These are phyloP conservation scores for Yueomyces sp. DNA, from an alignment of 805 yeast species.

Conservation along the genomic window DNA sequence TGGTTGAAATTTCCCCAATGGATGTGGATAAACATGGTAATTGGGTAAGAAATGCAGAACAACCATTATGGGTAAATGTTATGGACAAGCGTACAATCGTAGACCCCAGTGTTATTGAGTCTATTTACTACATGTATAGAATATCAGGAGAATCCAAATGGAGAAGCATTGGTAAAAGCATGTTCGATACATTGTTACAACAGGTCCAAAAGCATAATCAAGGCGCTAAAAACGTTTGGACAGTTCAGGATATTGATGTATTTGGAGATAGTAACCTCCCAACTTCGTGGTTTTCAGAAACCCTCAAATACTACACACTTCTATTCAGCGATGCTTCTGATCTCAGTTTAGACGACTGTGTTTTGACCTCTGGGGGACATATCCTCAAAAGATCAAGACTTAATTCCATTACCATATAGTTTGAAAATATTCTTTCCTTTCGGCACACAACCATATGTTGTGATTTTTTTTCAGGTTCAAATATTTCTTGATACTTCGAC, in stretches of 20 bases:
- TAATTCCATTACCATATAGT: background rate
- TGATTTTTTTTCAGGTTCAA: too few species aligned
- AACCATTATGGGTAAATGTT: constrained; percentile 23
- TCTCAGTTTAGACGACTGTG: constrained; percentile 38
- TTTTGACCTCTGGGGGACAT: constrained; percentile 53
- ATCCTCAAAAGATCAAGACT: constrained; percentile 27
- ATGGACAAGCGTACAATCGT: constrained; percentile 30
- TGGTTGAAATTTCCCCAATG: background rate
- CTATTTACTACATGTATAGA: constrained; percentile 44
- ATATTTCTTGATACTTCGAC: too few species aligned
- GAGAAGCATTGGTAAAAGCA: constrained; percentile 40
- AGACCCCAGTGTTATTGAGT: constrained; percentile 50
- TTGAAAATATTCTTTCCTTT: too few species aligned
- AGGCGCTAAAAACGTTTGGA: constrained; percentile 28
- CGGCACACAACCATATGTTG: too few species aligned
- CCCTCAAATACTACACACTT: constrained; percentile 42
- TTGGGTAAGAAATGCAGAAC: constrained; percentile 12
- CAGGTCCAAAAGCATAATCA: constrained; percentile 20
- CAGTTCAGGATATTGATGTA: constrained; percentile 21
- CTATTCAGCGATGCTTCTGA: constrained; percentile 32
- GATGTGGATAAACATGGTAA: background rate
- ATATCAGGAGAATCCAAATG: constrained; percentile 46
- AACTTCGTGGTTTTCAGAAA: constrained; percentile 46
- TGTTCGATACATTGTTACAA: constrained; percentile 29
- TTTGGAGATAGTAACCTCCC: constrained; percentile 26